Evolutionary conservation across 177 flowering plant species (phyloP), one percentile per base, ranked within the genome.

Genomic region (Vitis hybrid): DNA sequence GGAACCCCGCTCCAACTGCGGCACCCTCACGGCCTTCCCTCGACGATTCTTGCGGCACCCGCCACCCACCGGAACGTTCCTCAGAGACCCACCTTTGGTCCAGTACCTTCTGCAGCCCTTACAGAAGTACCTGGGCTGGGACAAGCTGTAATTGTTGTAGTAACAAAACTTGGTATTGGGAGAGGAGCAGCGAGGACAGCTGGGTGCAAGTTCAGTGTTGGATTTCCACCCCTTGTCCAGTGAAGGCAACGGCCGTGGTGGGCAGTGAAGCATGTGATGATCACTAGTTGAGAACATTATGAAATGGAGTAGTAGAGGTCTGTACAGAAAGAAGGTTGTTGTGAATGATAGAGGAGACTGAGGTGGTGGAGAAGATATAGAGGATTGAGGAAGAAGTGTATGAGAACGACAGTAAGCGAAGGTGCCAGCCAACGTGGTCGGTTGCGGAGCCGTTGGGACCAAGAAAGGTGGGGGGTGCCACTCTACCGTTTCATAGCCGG

Each of bases 81-180:
- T 58, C 1, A 86, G 64, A 7, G 84, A 79, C 11, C 89, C 89
- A 6, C 89, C 89, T 66, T 80, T 80, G 49, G 89, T 85, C 89
- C 89, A 82, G 71, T 84, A 84, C 67, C 87, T 50, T 8, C 82
- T 59, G 54, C 87, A 84, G 53, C 68, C 79, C 59, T 82, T 84
- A 61, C 88, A 85, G 71, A 87, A 79, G 77, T 84, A 86, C 13
- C 90, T 71, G 11, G 90, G 90, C 72, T 86, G 90, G 0, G 89
- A 86, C 59, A 84, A 72, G 81, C 88, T 86, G 77, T 86, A 86
- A 71, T 86, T 86, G 82, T 86, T 84, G 88, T 81, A 84, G 83
- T 84, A 84, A 62, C 87, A 84, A 67, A 84, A 84, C 51, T 81
- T 83, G 56, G 84, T 87, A 77, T 87, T 82, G 31, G 89, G 15